phyloP scores from a whole-genome alignment of 768 basidiomycete genomes.

The Pulveroboletus sp. region DNA sequence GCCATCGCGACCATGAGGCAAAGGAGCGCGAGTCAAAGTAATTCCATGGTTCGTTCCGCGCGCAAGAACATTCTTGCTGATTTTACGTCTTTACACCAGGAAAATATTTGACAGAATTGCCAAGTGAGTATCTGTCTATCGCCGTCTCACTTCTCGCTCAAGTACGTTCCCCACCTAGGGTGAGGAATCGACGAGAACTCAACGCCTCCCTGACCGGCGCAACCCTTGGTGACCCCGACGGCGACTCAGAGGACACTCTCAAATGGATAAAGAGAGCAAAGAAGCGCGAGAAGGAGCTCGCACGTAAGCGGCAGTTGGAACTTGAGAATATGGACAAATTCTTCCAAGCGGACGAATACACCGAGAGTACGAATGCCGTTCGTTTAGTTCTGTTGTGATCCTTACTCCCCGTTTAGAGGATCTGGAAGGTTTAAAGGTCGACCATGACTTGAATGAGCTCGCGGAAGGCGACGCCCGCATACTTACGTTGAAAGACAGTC shows the following conservation, averaged over 20 bases:
- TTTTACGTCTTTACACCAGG: slow-evolving; percentile 38
- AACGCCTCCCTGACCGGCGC: slow-evolving; percentile 87
- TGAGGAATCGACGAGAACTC: slow-evolving; percentile 91
- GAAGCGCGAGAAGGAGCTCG: slow-evolving; percentile 87
- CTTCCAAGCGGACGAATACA: slow-evolving; percentile 69
- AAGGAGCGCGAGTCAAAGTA: slow-evolving; percentile 79
- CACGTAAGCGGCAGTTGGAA: slow-evolving; percentile 75
- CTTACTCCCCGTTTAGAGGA: slow-evolving; percentile 52
- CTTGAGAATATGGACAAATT: slow-evolving; percentile 79
- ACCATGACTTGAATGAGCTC: slow-evolving; percentile 88
- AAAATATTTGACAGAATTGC: slow-evolving; percentile 70
- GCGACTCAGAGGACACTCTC: slow-evolving; percentile 68
- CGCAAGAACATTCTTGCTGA: slow-evolving; percentile 13
- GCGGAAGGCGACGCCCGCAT: slow-evolving; percentile 93
- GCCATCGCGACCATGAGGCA: slow-evolving; percentile 60
- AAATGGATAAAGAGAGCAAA: slow-evolving; percentile 92
- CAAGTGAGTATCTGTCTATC: slow-evolving; percentile 67
- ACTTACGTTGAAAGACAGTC: slow-evolving; percentile 94
- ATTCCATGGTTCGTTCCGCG: slow-evolving; percentile 28
- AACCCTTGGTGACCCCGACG: slow-evolving; percentile 86
- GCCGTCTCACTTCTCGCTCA: slow-evolving; percentile 32
- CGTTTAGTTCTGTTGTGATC: not conserved
- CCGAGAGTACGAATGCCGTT: slow-evolving; percentile 62
- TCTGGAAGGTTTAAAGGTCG: slow-evolving; percentile 90
- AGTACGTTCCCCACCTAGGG: slow-evolving; percentile 53